Percentiles rank a stretch among this genome's conserved stretches.
These are phyloP conservation scores for Leptographium lundbergii DNA, from an alignment of 2,329 filamentous ascomycete species.

Conservation along the genomic window DNA sequence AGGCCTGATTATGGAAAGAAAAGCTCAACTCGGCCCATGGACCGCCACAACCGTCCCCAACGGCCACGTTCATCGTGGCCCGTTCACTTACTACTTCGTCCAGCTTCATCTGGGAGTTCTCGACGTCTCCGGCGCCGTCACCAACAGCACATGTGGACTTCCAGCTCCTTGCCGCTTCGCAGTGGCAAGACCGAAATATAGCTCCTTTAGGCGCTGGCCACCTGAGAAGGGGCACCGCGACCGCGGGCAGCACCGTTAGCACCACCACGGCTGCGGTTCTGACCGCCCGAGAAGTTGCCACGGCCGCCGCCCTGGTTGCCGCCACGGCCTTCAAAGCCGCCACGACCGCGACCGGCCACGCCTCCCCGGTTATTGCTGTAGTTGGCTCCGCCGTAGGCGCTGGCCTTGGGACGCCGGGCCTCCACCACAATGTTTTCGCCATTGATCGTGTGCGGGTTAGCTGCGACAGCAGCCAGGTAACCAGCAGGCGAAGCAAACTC, in stretches of 20 bases:
- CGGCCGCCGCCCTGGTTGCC: slow-evolving; percentile 50
- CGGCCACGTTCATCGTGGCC: neutral
- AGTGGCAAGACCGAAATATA: too few relatives aligned
- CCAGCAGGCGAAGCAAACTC: slow-evolving; percentile 74
- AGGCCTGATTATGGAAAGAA: neutral
- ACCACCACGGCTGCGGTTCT: slow-evolving; percentile 47
- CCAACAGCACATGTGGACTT: too few relatives aligned
- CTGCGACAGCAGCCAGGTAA: slow-evolving; percentile 69
- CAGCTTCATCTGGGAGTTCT: neutral
- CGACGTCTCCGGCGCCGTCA: neutral
- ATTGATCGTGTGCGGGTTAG: slow-evolving; percentile 77
- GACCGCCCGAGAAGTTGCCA: slow-evolving; percentile 52
- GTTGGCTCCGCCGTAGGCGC: slow-evolving; percentile 57
- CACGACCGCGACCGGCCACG: slow-evolving; percentile 50
- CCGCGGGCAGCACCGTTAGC: slow-evolving; percentile 55
- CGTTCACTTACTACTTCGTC: too few relatives aligned
- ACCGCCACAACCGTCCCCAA: neutral
- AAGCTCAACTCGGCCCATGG: neutral
- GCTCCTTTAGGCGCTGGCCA: slow-evolving; percentile 33
- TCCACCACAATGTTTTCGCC: slow-evolving; percentile 77
- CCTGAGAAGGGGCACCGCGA: slow-evolving; percentile 46
- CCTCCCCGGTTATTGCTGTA: slow-evolving; percentile 50
- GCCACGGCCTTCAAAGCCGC: slow-evolving; percentile 44
- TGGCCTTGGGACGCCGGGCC: slow-evolving; percentile 69
- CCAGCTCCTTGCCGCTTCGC: too few relatives aligned